These are phyloP conservation scores for Chrysoporthe cubensis DNA, from an alignment of 2,329 filamentous ascomycete genomes.

Conservation along the genomic window DNA sequence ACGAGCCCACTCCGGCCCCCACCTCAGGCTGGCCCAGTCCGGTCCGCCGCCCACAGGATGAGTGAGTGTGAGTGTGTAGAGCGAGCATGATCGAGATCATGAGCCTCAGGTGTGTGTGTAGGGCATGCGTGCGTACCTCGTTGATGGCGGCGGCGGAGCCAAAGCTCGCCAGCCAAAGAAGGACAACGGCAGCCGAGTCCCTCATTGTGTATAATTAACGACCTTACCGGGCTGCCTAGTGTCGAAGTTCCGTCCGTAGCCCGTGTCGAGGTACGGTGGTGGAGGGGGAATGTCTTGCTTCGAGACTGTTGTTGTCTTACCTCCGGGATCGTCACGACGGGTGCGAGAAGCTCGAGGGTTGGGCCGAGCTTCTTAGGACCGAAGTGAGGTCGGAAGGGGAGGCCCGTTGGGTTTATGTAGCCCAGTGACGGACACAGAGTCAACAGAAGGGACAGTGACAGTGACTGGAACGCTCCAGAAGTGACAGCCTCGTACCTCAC, in stretches of 20 bases:
- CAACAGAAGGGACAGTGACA: neutral
- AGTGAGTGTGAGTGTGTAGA: too few species aligned
- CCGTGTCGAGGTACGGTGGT: too few species aligned
- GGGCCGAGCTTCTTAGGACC: neutral
- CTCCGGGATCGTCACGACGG: neutral
- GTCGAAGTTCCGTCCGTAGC: too few species aligned
- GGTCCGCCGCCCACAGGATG: too few species aligned
- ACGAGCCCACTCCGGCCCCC: neutral
- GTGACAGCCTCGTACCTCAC: neutral
- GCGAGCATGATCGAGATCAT: too few species aligned
- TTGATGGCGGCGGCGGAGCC: conserved; percentile 30
- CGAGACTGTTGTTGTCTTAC: neutral
- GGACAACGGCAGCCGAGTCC: conserved; percentile 28
- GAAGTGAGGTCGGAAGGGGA: neutral
- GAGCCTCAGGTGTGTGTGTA: neutral
- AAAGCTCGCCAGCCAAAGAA: conserved; percentile 33
- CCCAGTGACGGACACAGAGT: neutral
- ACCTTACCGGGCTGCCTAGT: neutral
- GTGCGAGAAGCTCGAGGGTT: neutral
- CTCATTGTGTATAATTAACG: conserved; percentile 30
- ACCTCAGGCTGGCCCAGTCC: too few species aligned
- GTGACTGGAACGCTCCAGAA: neutral
- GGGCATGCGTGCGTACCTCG: conserved; percentile 16
- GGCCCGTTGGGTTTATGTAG: neutral
- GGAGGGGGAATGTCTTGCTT: too few species aligned